Evolutionary conservation across 352 stramenopile genomes (phyloP).

Genomic region (Pythium utonaiense): DNA sequence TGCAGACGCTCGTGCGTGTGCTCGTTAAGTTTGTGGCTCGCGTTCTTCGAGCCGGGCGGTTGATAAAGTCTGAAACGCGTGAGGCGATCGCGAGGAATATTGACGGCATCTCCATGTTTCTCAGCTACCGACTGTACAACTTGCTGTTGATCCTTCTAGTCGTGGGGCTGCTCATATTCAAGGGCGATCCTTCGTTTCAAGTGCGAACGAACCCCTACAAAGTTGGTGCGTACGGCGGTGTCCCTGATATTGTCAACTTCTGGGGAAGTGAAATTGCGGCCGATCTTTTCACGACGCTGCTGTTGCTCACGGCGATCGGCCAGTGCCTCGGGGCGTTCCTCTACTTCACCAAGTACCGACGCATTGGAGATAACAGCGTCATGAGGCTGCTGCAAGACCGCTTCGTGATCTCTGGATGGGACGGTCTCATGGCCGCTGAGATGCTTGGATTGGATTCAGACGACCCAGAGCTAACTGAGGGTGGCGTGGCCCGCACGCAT

Average conservation of each 20-base stretch:
- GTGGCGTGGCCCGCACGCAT: slow-evolving; percentile 26
- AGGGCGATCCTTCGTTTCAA: slow-evolving; percentile 47
- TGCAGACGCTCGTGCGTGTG: slow-evolving; percentile 36
- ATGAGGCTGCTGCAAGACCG: slow-evolving; percentile 41
- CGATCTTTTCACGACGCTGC: slow-evolving; percentile 39
- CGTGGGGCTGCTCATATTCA: slow-evolving; percentile 32
- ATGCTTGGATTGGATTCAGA: slow-evolving; percentile 46
- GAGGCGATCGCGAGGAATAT: slow-evolving; percentile 46
- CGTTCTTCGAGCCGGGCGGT: slow-evolving; percentile 29
- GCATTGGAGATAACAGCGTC: slow-evolving; percentile 41
- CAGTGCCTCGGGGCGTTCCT: slow-evolving; percentile 28
- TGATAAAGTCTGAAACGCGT: slow-evolving; percentile 31
- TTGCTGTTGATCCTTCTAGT: slow-evolving; percentile 43
- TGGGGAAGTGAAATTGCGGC: slow-evolving; percentile 53
- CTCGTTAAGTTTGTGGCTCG: slow-evolving; percentile 32
- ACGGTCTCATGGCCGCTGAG: slow-evolving; percentile 31
- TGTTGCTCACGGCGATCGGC: slow-evolving; percentile 29
- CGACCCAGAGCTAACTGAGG: slow-evolving; percentile 21
- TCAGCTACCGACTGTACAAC: slow-evolving; percentile 56
- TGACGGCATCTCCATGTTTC: slow-evolving; percentile 41
- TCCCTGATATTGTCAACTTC: slow-evolving; percentile 34
- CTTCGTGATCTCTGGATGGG: slow-evolving; percentile 56
- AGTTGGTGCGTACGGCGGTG: slow-evolving; percentile 36
- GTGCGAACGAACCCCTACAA: slow-evolving; percentile 25
- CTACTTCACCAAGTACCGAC: slow-evolving; percentile 30